phyloP scores from a whole-genome alignment of 768 basidiomycete genomes.

The Mrakia hoshinonis region DNA sequence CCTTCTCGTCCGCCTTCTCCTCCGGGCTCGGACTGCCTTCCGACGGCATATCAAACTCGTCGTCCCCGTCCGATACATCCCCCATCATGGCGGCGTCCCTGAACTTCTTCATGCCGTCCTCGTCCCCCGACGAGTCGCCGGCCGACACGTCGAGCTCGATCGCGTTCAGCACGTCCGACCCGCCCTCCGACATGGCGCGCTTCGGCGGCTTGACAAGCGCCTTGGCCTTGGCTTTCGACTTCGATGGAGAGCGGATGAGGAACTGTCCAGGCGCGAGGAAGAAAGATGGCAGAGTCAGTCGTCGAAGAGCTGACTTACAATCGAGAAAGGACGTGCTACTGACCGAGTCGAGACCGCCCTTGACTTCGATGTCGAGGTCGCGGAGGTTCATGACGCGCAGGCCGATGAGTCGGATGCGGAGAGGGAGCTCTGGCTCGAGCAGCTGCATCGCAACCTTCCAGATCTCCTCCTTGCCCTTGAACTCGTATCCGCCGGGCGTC shows the following conservation, averaged over 20 bases:
- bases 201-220: not conserved
- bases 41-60: not conserved
- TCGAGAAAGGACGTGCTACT: not conserved
- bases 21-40: not conserved
- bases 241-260: constrained; percentile 44
- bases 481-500: constrained; percentile 60
- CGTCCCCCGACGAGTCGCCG: not conserved
- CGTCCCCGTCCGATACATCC: not conserved
- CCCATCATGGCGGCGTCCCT: not conserved
- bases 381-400: constrained; percentile 79
- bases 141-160: constrained; percentile 1
- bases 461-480: constrained; percentile 56
- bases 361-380: constrained; percentile 58
- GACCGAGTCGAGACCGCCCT: constrained; percentile 65
- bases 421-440: constrained; percentile 66
- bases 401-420: constrained; percentile 76
- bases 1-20: constrained; percentile 23
- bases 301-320: constrained; percentile 1
- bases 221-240: constrained; percentile 39
- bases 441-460: constrained; percentile 69
- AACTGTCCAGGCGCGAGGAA: constrained; percentile 56
- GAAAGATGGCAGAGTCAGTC: not conserved
- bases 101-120: not conserved
- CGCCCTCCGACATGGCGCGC: constrained; percentile 5
- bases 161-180: constrained; percentile 7